A percentile compares a stretch with the other conserved stretches of the same genome.
phyloP scores from a whole-genome alignment of 495 filamentous ascomycete species.

The Xylaria telfairii region DNA sequence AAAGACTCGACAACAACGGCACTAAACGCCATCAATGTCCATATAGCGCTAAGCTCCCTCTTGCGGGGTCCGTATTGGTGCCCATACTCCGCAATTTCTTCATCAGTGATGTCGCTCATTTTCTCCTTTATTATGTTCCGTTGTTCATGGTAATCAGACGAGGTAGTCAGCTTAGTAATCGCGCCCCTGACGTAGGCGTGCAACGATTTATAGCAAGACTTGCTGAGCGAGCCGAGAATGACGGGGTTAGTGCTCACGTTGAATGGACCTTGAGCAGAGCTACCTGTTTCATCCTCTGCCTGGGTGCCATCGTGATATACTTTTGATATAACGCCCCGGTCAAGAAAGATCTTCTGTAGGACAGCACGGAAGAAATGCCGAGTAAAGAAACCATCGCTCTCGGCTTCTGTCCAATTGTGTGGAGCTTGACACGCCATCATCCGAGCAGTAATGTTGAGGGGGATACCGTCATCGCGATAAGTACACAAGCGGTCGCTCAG shows the following conservation, averaged over 20 bases:
- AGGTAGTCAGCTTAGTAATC: conserved; percentile 70
- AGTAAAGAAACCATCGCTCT: conserved; percentile 88
- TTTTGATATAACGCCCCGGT: conserved; percentile 72
- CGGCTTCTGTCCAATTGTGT: conserved; percentile 81
- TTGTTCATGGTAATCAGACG: conserved; percentile 59
- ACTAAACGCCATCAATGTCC: conserved; percentile 95
- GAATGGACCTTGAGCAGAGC: conserved; percentile 53
- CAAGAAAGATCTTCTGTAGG: conserved; percentile 86
- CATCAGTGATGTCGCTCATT: conserved; percentile 70
- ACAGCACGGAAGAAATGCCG: conserved; percentile 93
- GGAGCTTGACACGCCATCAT: conserved; percentile 98
- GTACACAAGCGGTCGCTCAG: conserved; percentile 78
- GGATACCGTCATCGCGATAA: conserved; percentile 67
- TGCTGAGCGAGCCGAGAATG: conserved; percentile 84
- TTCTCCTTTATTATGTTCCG: conserved; percentile 63
- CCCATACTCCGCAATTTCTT: conserved; percentile 75
- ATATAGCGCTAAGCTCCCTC: conserved; percentile 83
- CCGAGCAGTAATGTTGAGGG: conserved; percentile 92
- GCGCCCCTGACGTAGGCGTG: conserved; percentile 80
- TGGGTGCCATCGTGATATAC: conserved; percentile 54
- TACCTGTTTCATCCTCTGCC: conserved; percentile 37
- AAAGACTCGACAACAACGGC: conserved; percentile 85
- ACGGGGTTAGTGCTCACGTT: conserved; percentile 70
- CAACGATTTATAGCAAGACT: conserved; percentile 80
- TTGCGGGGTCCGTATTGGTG: conserved; percentile 65